Evolutionary conservation across 345 rosid species (phyloP).

Genomic region (Citrus cavaleriei): DNA sequence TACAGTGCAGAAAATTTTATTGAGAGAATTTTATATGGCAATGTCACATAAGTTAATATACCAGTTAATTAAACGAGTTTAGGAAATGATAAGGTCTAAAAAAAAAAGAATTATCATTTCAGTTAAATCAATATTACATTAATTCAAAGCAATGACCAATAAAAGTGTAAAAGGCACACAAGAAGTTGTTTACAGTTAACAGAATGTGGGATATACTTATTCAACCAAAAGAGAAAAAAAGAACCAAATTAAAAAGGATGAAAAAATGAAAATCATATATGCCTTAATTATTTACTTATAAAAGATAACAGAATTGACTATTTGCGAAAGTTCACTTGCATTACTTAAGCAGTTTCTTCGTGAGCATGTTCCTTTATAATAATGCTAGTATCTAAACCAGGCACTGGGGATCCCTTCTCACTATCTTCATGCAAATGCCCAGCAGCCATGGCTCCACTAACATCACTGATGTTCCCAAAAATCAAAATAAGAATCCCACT

Average conservation of each 20-base stretch:
- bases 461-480: slow-evolving; percentile 51
- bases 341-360: slow-evolving; percentile 1
- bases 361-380: neutral
- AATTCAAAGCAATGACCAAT: too few species aligned
- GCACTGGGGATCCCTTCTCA: slow-evolving; percentile 2
- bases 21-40: too few species aligned
- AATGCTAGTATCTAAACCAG: neutral
- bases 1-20: too few species aligned
- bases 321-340: neutral
- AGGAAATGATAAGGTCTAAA: too few species aligned
- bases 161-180: too few species aligned
- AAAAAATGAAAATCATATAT: neutral
- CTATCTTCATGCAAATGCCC: slow-evolving; percentile 26
- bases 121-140: neutral
- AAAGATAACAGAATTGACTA: neutral
- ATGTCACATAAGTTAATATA: too few species aligned
- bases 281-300: neutral
- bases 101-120: too few species aligned
- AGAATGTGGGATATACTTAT: too few species aligned
- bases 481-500: slow-evolving; percentile 34
- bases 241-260: too few species aligned
- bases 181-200: neutral
- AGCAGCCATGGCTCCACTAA: slow-evolving; percentile 49
- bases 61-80: too few species aligned
- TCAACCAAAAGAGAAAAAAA: neutral